These are phyloP conservation scores for Dipteronia sinensis DNA, from an alignment of 345 rosid genomes.

Conservation along the genomic window DNA sequence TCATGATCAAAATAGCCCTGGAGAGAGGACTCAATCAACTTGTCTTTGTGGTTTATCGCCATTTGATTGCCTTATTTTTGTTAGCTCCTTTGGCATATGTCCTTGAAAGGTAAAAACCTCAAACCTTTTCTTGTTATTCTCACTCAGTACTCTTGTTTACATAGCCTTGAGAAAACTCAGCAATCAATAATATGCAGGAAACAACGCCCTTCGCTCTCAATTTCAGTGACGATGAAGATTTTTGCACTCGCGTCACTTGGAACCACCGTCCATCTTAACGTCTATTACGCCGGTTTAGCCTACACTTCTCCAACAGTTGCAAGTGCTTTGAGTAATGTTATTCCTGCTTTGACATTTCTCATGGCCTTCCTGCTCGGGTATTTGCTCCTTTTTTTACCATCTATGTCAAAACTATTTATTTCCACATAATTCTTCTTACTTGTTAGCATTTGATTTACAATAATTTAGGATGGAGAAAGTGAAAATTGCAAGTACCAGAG, in stretches of 20 bases:
- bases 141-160: background rate
- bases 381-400: background rate
- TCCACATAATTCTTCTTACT: background rate
- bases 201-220: conserved; percentile 36
- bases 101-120: conserved; percentile 41
- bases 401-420: background rate
- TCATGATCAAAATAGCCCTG: conserved; percentile 45
- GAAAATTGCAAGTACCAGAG: conserved; percentile 28
- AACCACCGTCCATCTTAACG: conserved; percentile 45
- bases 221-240: conserved; percentile 36
- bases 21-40: conserved; percentile 39
- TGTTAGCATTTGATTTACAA: background rate
- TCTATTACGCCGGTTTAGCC: conserved; percentile 40
- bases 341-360: conserved; percentile 47
- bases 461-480: conserved; percentile 48
- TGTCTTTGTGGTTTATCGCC: conserved; percentile 45
- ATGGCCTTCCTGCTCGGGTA: conserved; percentile 45
- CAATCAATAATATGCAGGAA: conserved; percentile 28
- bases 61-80: conserved; percentile 37
- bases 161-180: no score
- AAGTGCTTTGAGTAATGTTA: conserved; percentile 44
- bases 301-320: conserved; percentile 47
- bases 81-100: conserved; percentile 43
- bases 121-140: background rate
- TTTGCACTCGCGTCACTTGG: conserved; percentile 43